Conservation (phyloP, 495 filamentous ascomycete species). For the Penicillium pancosmium region DNA sequence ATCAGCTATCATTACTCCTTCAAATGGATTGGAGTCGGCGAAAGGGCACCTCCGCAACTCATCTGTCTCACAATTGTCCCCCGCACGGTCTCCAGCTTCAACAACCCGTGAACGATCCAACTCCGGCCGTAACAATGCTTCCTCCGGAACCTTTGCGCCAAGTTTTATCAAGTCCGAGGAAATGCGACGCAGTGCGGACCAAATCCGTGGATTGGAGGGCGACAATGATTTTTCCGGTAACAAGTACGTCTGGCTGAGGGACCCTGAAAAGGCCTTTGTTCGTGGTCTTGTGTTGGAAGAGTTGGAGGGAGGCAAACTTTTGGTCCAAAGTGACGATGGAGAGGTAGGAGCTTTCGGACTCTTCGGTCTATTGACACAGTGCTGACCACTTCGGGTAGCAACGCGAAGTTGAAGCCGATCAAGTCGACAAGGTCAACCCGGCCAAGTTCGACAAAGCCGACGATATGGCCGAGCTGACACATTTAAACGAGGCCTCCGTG, state of each 20-base stretch:
- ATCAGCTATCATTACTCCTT: conserved; percentile 67
- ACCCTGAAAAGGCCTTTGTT: conserved; percentile 84
- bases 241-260: conserved; percentile 95
- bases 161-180: conserved; percentile 90
- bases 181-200: conserved; percentile 63
- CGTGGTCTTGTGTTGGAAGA: conserved; percentile 92
- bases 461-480: conserved; percentile 98
- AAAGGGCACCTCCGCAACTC: conserved; percentile 58
- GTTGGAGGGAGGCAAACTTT: conserved; percentile 60
- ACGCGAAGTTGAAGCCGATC: conserved; percentile 80
- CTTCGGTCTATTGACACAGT: not conserved
- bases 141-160: conserved; percentile 85
- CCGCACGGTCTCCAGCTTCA: conserved; percentile 27
- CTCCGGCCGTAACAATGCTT: conserved; percentile 58
- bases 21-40: conserved; percentile 42
- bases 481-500: conserved; percentile 96
- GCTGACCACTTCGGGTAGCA: conserved; percentile 56
- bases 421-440: conserved; percentile 97
- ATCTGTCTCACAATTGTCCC: conserved; percentile 52
- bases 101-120: conserved; percentile 55
- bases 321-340: conserved; percentile 94
- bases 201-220: conserved; percentile 79
- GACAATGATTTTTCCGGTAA: conserved; percentile 99
- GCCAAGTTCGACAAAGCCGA: conserved; percentile 99
- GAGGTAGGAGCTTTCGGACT: conserved; percentile 58